These are phyloP conservation scores for Melampsora larici-populina DNA, from an alignment of 1,284 basidiomycete species.

Conservation along the genomic window DNA sequence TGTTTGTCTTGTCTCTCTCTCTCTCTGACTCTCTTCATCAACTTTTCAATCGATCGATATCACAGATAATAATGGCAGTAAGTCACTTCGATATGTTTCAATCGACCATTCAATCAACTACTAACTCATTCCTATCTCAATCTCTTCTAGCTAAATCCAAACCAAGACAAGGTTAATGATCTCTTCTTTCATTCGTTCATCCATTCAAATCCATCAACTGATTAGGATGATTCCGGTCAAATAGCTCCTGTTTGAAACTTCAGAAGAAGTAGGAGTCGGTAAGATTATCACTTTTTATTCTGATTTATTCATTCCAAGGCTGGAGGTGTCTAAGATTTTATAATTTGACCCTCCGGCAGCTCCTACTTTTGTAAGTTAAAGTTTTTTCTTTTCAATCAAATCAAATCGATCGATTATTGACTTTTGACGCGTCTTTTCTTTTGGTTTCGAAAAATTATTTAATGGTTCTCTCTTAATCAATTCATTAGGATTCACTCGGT, in stretches of 20 bases:
- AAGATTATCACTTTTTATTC: too few species aligned
- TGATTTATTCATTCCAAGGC: too few species aligned
- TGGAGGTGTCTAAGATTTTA: conserved; percentile 21
- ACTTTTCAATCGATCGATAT: too few species aligned
- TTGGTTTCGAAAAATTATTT: too few species aligned
- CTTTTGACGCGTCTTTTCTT: neutral
- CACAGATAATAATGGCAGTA: too few species aligned
- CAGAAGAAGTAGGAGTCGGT: conserved; percentile 42
- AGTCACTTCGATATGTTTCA: too few species aligned
- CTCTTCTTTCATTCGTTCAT: neutral
- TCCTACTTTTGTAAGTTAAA: conserved; percentile 33
- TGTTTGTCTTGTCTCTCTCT: too few species aligned
- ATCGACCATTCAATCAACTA: too few species aligned
- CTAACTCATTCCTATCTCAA: too few species aligned
- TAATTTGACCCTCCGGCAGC: conserved; percentile 41
- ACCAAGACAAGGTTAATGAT: conserved; percentile 38
- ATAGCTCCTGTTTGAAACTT: conserved; percentile 39
- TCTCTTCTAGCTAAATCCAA: conserved; percentile 29
- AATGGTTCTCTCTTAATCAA: neutral
- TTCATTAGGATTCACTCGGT: conserved; percentile 59
- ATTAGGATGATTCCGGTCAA: too few species aligned
- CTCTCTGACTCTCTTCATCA: too few species aligned
- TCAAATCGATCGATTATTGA: neutral
- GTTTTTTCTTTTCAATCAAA: neutral
- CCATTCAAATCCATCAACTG: neutral